Evolutionary conservation across 495 filamentous ascomycete genomes (phyloP), one percentile per base, ranked within the genome.

Genomic region (Penicillium maclennaniae): DNA sequence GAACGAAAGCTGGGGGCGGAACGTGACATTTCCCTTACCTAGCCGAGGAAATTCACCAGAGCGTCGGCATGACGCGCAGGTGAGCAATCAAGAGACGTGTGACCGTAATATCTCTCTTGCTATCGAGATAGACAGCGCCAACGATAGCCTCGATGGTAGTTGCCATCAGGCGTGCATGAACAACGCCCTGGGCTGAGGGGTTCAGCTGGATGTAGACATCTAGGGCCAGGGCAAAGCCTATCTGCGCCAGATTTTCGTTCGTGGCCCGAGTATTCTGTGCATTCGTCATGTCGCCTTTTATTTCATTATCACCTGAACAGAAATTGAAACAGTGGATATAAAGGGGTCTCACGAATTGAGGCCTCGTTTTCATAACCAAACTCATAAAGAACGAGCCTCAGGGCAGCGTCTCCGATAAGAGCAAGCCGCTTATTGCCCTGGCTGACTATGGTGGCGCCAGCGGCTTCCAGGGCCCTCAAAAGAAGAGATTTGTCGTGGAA

Each of bases 71-170:
- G 27, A 31, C 27, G 6, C 27, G 27, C 6, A 31, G 27, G 9
- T 31, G 2, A 7, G 9, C 27, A 27, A 49, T 49, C 47, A 49
- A 23, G 19, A 0, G 19, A 1, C 20, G 21, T 7, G 19, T 21
- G 9, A 17, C 15, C 39, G 7, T 17, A 6, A 43, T 43, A 34
- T 43, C 38, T 16, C 43, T 43, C 7, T 28, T 31, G 21, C 49
- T 48, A 38, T 58, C 55, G 16, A 58, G 39, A 19, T 39, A 53
- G 28, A 58, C 45, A 9, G 55, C 55, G 6, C 49, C 49, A 16
- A 58, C 39, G 9, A 58, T 48, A 20, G 49, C 55, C 38, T 58
- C 55, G 0, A 58, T 26, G 8, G 55, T 49, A 20, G 49, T 53
- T 21, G 49, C 49, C 49, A 58, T 52, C 1, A 51, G 15, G 1